phyloP scores from a whole-genome alignment of 352 stramenopile species.

The Pythium phragmitis region DNA sequence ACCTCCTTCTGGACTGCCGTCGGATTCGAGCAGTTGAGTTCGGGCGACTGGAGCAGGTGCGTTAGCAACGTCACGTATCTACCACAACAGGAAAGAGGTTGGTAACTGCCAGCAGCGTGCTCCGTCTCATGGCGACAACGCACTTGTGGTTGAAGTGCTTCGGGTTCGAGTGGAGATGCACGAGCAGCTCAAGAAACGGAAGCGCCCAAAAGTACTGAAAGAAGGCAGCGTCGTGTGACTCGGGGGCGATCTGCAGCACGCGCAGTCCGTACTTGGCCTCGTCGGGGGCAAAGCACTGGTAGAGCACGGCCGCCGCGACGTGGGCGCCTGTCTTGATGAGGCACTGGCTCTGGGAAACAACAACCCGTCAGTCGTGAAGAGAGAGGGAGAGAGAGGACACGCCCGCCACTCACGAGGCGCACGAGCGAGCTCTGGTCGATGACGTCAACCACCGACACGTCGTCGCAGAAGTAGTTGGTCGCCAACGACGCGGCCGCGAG shows the following conservation, averaged over 20 bases:
- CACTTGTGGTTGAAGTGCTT: constrained; percentile 75
- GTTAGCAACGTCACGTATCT: constrained; percentile 74
- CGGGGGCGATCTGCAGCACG: constrained; percentile 69
- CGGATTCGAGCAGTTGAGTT: constrained; percentile 80
- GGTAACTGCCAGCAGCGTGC: constrained; percentile 1
- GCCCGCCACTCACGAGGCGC: constrained; percentile 47
- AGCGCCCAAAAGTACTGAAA: constrained; percentile 90
- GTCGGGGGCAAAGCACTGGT: constrained; percentile 78
- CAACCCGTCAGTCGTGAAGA: background rate
- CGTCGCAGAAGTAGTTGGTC: constrained; percentile 82
- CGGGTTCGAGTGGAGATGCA: constrained; percentile 70
- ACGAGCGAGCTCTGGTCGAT: constrained; percentile 86
- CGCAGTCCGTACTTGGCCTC: constrained; percentile 82
- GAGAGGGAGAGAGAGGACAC: background rate
- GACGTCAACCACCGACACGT: constrained; percentile 66
- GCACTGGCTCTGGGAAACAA: constrained; percentile 62
- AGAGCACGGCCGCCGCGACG: constrained; percentile 77
- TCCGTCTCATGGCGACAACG: background rate
- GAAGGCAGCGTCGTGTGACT: constrained; percentile 68
- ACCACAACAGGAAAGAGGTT: constrained; percentile 3
- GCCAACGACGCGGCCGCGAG: constrained; percentile 73
- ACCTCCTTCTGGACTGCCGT: constrained; percentile 59
- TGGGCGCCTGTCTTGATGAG: constrained; percentile 81
- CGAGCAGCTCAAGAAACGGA: constrained; percentile 77
- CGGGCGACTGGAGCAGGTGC: constrained; percentile 78